A percentile compares a stretch with the other conserved stretches of the same genome.
Evolutionary conservation across 2,329 filamentous ascomycete species (phyloP).

Genomic region (Monosporascus sp.): DNA sequence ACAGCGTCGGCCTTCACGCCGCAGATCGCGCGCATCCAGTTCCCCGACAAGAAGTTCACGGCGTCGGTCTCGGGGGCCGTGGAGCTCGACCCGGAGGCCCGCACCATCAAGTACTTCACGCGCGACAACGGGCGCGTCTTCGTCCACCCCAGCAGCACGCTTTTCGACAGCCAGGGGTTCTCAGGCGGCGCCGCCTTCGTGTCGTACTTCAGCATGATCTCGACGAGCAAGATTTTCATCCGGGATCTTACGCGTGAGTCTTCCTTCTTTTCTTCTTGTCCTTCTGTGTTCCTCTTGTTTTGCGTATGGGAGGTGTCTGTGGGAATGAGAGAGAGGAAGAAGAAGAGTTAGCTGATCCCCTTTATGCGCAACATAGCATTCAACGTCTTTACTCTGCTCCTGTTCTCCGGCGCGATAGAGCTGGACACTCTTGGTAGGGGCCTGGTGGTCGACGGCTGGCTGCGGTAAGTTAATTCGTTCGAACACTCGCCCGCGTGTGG

Average conservation of each 20-base stretch:
- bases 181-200: constrained; percentile 71
- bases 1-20: constrained; percentile 73
- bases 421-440: constrained; percentile 85
- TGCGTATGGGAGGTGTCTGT: too few species aligned
- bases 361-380: constrained; percentile 52
- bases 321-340: neutral
- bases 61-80: constrained; percentile 82
- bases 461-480: constrained; percentile 36
- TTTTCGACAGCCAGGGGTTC: constrained; percentile 80
- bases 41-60: constrained; percentile 94
- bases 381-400: constrained; percentile 79
- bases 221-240: constrained; percentile 87
- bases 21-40: constrained; percentile 85
- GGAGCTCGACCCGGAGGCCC: constrained; percentile 86
- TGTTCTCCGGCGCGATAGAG: constrained; percentile 80
- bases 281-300: neutral
- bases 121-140: constrained; percentile 84
- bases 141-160: constrained; percentile 80
- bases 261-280: neutral
- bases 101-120: constrained; percentile 88
- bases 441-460: constrained; percentile 86
- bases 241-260: constrained; percentile 79
- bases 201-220: constrained; percentile 87
- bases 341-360: constrained; percentile 1
- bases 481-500: too few species aligned